Percentiles rank a stretch among this genome's conserved stretches.
These are phyloP conservation scores for Fusarium luffae DNA, from an alignment of 2,329 filamentous ascomycete genomes.

Conservation along the genomic window DNA sequence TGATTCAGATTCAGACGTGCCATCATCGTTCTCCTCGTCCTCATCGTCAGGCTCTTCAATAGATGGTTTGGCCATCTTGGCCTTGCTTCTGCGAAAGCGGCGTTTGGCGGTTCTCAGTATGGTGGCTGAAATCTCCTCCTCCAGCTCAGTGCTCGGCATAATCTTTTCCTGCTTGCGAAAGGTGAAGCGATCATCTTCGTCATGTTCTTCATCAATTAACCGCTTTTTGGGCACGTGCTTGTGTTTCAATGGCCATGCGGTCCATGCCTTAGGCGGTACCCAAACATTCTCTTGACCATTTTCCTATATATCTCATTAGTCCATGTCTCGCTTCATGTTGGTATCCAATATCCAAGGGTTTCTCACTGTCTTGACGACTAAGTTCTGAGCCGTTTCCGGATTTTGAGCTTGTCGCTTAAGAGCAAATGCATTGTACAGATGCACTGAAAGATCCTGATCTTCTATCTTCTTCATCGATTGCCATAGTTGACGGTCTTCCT, in stretches of 20 bases:
- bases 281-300: conserved; percentile 54
- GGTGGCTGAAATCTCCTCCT: conserved; percentile 75
- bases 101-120: conserved; percentile 76
- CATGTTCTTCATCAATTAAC: conserved; percentile 59
- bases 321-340: background rate
- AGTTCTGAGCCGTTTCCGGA: conserved; percentile 42
- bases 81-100: conserved; percentile 59
- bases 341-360: too few relatives aligned
- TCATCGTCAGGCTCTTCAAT: conserved; percentile 36
- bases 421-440: conserved; percentile 82
- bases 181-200: conserved; percentile 64
- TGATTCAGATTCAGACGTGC: conserved; percentile 15
- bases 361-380: conserved; percentile 48
- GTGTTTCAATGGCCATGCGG: conserved; percentile 82
- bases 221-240: conserved; percentile 68
- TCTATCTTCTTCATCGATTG: conserved; percentile 71
- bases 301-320: conserved; percentile 39
- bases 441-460: conserved; percentile 75
- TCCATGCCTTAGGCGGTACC: conserved; percentile 73
- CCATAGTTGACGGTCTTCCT: conserved; percentile 70
- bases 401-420: conserved; percentile 62
- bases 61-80: conserved; percentile 31
- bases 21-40: conserved; percentile 10
- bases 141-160: conserved; percentile 70
- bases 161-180: conserved; percentile 57